These are phyloP conservation scores for Cicer arietinum DNA, from an alignment of 306 rosid genomes.

Conservation along the genomic window DNA sequence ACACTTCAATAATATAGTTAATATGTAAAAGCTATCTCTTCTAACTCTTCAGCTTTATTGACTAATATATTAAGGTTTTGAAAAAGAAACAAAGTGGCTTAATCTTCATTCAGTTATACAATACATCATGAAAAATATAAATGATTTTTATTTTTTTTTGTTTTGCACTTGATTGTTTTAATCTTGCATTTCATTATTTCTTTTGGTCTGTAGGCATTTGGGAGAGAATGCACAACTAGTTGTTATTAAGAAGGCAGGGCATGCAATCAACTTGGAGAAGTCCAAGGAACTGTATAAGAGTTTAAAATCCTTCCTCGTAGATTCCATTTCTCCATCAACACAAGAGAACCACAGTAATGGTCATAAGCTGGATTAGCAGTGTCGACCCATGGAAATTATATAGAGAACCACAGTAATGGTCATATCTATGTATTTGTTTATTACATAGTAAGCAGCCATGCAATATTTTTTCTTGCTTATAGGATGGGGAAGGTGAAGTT, in stretches of 20 bases:
- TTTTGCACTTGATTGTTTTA: background rate
- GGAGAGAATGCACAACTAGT: conserved; percentile 74
- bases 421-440: background rate
- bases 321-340: conserved; percentile 45
- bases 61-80: background rate
- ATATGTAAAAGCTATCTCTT: background rate
- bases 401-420: no score
- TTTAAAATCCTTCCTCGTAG: conserved; percentile 67
- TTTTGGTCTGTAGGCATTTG: conserved; percentile 57
- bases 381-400: conserved; percentile 4
- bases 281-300: conserved; percentile 67
- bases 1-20: background rate
- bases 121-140: background rate
- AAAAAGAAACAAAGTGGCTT: background rate
- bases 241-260: conserved; percentile 80
- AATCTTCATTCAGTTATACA: background rate
- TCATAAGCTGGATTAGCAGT: conserved; percentile 57
- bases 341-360: conserved; percentile 55
- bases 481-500: background rate
- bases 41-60: background rate
- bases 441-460: conserved; percentile 9
- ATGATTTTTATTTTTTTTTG: background rate
- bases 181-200: background rate
- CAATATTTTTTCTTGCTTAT: background rate
- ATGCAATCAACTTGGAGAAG: conserved; percentile 82